phyloP scores from a whole-genome alignment of 768 basidiomycete species.

The Lactarius sp. region DNA sequence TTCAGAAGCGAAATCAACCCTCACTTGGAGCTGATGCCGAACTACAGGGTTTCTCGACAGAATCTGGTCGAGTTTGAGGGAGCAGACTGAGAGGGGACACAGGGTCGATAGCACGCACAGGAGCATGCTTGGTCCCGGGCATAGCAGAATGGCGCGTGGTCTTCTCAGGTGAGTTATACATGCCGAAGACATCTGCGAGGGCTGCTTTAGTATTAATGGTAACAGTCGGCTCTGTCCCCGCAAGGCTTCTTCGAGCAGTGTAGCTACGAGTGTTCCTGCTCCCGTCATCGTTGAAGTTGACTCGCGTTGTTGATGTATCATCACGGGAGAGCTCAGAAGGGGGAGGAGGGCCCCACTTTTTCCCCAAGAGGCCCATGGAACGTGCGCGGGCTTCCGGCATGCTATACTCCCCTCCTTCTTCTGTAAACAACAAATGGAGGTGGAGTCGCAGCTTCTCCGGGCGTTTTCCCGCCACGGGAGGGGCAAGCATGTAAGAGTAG shows the following conservation, averaged over 20 bases:
- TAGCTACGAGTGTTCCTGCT: constrained; percentile 38
- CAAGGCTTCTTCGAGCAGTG: constrained; percentile 42
- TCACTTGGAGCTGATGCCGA: constrained; percentile 37
- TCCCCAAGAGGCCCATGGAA: constrained; percentile 76
- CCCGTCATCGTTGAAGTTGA: constrained; percentile 60
- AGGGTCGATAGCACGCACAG: constrained; percentile 61
- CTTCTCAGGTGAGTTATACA: constrained; percentile 92
- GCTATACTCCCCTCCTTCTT: constrained; percentile 75
- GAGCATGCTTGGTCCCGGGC: constrained; percentile 68
- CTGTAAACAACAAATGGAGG: constrained; percentile 65
- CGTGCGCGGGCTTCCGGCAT: constrained; percentile 79
- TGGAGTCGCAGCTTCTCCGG: constrained; percentile 70
- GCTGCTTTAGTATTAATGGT: constrained; percentile 98
- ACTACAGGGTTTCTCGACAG: constrained; percentile 30
- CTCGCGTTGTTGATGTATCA: constrained; percentile 29
- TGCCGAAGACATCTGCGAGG: constrained; percentile 87
- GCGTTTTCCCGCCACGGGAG: constrained; percentile 61
- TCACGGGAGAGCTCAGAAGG: constrained; percentile 31
- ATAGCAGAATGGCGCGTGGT: constrained; percentile 47
- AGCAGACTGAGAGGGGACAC: constrained; percentile 35
- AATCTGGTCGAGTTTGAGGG: constrained; percentile 20
- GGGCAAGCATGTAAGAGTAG: constrained; percentile 71
- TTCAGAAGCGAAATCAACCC: constrained; percentile 12
- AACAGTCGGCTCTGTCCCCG: constrained; percentile 69
- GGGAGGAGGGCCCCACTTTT: constrained; percentile 75